Evolutionary conservation across 805 yeast species (phyloP), one percentile per base, ranked within the genome.

Genomic region (Kuraishia capsulata): DNA sequence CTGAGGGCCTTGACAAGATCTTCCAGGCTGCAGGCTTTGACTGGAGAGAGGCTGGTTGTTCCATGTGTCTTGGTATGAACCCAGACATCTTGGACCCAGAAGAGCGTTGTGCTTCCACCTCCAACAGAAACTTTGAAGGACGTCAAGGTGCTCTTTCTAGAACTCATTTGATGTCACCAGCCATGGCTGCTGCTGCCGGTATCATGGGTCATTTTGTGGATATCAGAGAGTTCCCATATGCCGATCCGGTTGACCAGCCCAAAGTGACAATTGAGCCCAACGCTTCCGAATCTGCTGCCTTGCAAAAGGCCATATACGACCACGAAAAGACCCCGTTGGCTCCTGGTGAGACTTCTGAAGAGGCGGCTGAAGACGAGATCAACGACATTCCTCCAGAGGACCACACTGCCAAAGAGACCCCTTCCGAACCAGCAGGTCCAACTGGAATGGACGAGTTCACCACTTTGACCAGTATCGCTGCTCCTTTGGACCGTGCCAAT

Each of bases 41-140:
- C 51, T 92, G 98, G 98, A 82, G 98, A 70, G 98, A 92, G 68
- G 97, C 98, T 48, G 98, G 98, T 44, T 92, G 98, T 67, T 90
- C 97, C 31, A 92, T 92, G 98, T 92, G 98, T 69, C 74, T 92
- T 38, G 98, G 98, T 63, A 92, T 92, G 98, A 92, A 92, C 67
- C 97, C 97, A 32, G 98, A 92, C 68, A 90, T 92, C 52, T 74
- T 92, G 56, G 75, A 79, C 44, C 98, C 98, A 30, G 77, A 83
- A 56, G 98, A 92, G 65, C 80, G 98, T 67, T 92, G 98, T 69
- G 98, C 98, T 6, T 89, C 97, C 11, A 92, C 98, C 16, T 90
- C 97, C 18, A 92, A 92, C 73, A 83, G 98, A 74, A 92, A 92
- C 69, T 92, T 92, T 57, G 97, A 90, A 64, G 98, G 98, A 53